These are phyloP conservation scores for Podila minutissima DNA, from an alignment of 192 early-diverging fungal species.

Conservation along the genomic window DNA sequence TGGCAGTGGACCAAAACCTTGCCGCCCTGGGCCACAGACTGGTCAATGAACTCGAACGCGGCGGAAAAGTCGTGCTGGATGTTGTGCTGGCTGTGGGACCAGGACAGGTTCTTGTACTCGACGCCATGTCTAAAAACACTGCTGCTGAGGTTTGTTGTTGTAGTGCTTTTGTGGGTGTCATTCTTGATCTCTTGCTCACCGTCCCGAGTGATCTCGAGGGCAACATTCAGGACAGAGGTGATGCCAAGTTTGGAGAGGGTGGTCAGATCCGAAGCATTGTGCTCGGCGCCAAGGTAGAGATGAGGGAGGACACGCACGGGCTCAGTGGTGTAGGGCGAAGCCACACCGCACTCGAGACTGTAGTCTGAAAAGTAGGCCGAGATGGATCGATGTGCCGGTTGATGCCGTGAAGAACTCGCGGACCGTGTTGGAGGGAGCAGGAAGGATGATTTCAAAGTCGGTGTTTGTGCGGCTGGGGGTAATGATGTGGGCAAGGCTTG, in stretches of 20 bases:
- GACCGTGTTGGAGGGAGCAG: neutral
- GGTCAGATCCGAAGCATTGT: conserved; percentile 65
- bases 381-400: conserved; percentile 22
- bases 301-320: conserved; percentile 72
- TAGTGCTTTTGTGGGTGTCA: neutral
- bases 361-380: conserved; percentile 49
- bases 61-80: conserved; percentile 66
- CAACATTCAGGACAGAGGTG: conserved; percentile 78
- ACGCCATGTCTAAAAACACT: conserved; percentile 26
- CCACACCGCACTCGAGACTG: conserved; percentile 47
- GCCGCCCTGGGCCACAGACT: conserved; percentile 57
- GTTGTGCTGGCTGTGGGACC: conserved; percentile 79
- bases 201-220: conserved; percentile 69
- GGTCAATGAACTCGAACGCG: conserved; percentile 75
- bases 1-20: conserved; percentile 78
- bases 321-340: conserved; percentile 60
- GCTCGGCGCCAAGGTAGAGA: conserved; percentile 73
- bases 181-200: conserved; percentile 12
- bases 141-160: conserved; percentile 13
- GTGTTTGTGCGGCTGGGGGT: neutral
- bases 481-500: conserved; percentile 23
- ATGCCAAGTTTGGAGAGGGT: conserved; percentile 61
- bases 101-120: conserved; percentile 69
- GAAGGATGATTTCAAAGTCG: neutral
- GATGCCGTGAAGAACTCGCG: neutral